These are phyloP conservation scores for Carex sylvatica DNA, from an alignment of 202 grass and related monocot species.

Conservation along the genomic window DNA sequence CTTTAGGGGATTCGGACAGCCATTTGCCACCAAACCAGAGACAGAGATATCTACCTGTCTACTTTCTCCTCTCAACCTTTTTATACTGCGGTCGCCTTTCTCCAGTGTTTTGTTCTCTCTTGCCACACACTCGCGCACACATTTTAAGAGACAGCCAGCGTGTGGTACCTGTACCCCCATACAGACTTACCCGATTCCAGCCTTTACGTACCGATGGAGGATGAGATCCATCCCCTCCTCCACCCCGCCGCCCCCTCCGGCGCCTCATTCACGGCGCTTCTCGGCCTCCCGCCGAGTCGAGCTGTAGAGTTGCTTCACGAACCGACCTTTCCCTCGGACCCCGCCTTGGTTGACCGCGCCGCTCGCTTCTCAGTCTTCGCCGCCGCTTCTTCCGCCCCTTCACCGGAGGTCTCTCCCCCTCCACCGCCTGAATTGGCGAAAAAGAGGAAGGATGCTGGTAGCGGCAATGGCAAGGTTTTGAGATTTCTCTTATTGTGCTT, in stretches of 20 bases:
- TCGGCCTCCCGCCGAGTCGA: slow-evolving; percentile 63
- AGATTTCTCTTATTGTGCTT: not conserved
- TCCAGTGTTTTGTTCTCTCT: slow-evolving; percentile 10
- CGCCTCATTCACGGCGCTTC: slow-evolving; percentile 73
- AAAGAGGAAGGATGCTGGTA: slow-evolving; percentile 43
- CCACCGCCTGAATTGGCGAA: not conserved
- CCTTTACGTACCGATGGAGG: slow-evolving; percentile 27
- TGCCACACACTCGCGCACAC: not conserved
- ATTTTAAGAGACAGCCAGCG: not conserved
- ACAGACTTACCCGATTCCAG: slow-evolving; percentile 34
- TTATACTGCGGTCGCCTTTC: not conserved
- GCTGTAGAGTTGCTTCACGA: slow-evolving; percentile 70
- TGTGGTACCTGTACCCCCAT: slow-evolving; percentile 28
- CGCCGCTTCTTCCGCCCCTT: slow-evolving; percentile 23
- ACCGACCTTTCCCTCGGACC: slow-evolving; percentile 63
- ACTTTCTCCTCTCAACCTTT: not conserved
- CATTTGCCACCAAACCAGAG: not conserved
- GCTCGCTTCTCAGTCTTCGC: slow-evolving; percentile 62
- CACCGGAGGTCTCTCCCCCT: slow-evolving; percentile 28
- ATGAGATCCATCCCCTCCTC: slow-evolving; percentile 51
- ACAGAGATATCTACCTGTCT: not conserved
- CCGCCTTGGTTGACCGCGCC: slow-evolving; percentile 51
- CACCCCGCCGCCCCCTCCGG: slow-evolving; percentile 5
- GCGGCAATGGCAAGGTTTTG: slow-evolving; percentile 48
- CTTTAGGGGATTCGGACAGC: too few relatives aligned